Conservation (phyloP, 2,329 filamentous ascomycete species). For the Epichloe sibirici region DNA sequence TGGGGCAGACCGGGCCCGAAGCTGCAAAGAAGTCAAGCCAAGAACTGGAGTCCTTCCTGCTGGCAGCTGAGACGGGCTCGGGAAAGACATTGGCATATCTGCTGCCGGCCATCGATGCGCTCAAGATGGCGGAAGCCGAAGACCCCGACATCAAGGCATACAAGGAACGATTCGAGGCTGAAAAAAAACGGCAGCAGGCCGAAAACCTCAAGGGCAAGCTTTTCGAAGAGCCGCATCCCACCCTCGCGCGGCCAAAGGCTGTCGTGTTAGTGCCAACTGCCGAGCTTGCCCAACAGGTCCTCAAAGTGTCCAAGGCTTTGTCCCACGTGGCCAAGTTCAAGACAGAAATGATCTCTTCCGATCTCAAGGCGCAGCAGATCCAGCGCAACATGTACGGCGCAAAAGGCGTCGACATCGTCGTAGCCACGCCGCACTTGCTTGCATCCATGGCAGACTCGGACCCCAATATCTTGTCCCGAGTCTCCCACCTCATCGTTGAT, state of each 20-base stretch:
- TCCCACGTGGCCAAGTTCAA: conserved; percentile 82
- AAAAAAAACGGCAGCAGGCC: conserved; percentile 43
- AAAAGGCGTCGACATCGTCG: conserved; percentile 69
- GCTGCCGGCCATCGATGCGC: conserved; percentile 67
- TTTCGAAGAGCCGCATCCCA: conserved; percentile 58
- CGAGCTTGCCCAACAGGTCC: conserved; percentile 83
- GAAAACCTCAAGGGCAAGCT: conserved; percentile 46
- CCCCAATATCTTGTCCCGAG: conserved; percentile 84
- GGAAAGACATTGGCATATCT: conserved; percentile 94
- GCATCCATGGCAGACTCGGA: conserved; percentile 79
- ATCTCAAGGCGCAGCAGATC: conserved; percentile 65
- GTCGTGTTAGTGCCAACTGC: conserved; percentile 85
- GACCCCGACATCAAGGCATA: conserved; percentile 48
- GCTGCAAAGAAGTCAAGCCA: conserved; percentile 22
- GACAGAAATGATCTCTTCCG: conserved; percentile 69
- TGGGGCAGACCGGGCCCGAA: conserved; percentile 38
- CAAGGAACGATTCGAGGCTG: conserved; percentile 39
- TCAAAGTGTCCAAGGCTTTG: conserved; percentile 64
- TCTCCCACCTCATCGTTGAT: conserved; percentile 79
- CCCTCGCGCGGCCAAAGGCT: conserved; percentile 66
- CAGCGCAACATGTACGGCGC: conserved; percentile 73
- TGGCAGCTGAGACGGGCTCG: conserved; percentile 93
- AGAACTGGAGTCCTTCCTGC: conserved; percentile 47
- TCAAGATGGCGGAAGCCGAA: conserved; percentile 62
- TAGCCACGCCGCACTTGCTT: conserved; percentile 82